Base-by-base conservation (phyloP, 2,329 filamentous ascomycete genomes). In the Microthyrium microscopicum region DNA sequence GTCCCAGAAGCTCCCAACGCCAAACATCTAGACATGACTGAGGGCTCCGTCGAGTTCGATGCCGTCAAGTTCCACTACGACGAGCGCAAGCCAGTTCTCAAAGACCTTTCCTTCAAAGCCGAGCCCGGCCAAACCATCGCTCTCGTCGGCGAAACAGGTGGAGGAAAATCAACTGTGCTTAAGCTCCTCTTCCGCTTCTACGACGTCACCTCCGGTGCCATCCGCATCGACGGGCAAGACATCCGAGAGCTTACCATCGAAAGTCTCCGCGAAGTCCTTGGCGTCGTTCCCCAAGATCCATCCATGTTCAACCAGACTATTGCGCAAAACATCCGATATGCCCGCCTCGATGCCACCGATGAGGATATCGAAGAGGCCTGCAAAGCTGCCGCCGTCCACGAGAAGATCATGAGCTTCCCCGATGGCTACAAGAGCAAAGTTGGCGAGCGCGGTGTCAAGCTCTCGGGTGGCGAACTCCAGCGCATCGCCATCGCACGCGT, bases 401-500 rank as follows among this genome's bases (percentile, higher is more conserved):
- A 76, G 35, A 70, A 73, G 41, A 75, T 78, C 38, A 46, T 65
- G 33, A 57, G 51, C 1, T 75, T 78, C 42, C 58, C 68, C 2
- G 53, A 56, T 24, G 46, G 46, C 6, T 57, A 57, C 43, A 47
- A 50, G 25, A 48, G 50, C 25, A 55, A 55, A 36, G 53, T 57
- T 3, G 54, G 54, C 20, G 53, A 57, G 37, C 51, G 53, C 13
- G 54, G 54, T 12, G 53, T 57, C 18, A 46, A 53, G 26, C 54
- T 78, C 2, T 77, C 73, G 4, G 73, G 73, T 2, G 73, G 73
- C 17, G 73, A 78, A 46, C 53, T 76, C 5, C 73, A 78, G 44
- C 66, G 73, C 29, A 64, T 77, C 19, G 73, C 73, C 4, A 77
- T 77, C 46, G 73, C 73, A 5, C 71, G 84, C 2, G 77, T 83